Evolutionary conservation across 1,284 basidiomycete species (phyloP).

Genomic region (Trichosporon sp.): DNA sequence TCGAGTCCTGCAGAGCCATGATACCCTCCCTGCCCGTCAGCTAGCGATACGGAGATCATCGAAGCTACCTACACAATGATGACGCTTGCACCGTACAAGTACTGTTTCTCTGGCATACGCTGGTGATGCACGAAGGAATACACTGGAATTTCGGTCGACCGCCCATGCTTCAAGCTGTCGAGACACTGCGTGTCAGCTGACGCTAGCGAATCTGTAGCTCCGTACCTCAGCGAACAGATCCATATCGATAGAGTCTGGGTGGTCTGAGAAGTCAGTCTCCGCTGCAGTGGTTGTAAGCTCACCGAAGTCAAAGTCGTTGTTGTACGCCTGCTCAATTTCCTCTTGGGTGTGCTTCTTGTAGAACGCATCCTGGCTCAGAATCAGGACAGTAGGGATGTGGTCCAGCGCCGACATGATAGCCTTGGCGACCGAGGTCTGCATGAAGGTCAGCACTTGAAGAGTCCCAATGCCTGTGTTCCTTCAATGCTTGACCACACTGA

Average conservation of each 20-base stretch:
- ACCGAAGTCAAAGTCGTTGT: slow-evolving; percentile 75
- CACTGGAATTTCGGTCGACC: slow-evolving; percentile 64
- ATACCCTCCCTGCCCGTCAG: slow-evolving; percentile 64
- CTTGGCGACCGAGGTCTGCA: slow-evolving; percentile 81
- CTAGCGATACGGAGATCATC: neutral
- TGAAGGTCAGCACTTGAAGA: neutral
- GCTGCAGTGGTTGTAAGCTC: neutral
- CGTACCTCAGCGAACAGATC: slow-evolving; percentile 68
- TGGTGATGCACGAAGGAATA: slow-evolving; percentile 94
- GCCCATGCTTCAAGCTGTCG: slow-evolving; percentile 72
- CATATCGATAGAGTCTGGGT: slow-evolving; percentile 89
- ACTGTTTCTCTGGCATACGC: slow-evolving; percentile 74
- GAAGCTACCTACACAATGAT: slow-evolving; percentile 62
- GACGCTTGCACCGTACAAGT: slow-evolving; percentile 91
- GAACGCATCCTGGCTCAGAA: slow-evolving; percentile 82
- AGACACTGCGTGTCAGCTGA: slow-evolving; percentile 59
- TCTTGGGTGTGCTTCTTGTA: slow-evolving; percentile 76
- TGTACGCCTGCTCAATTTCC: slow-evolving; percentile 72
- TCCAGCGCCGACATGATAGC: slow-evolving; percentile 76
- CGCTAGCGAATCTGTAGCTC: neutral
- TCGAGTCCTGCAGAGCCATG: slow-evolving; percentile 76
- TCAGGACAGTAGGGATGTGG: slow-evolving; percentile 79
- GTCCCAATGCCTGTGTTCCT: neutral
- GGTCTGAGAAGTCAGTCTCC: slow-evolving; percentile 54
- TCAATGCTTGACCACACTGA: slow-evolving; percentile 38